Evolutionary conservation across 495 filamentous ascomycete genomes (phyloP).

Genomic region (Aspergillus leporis): DNA sequence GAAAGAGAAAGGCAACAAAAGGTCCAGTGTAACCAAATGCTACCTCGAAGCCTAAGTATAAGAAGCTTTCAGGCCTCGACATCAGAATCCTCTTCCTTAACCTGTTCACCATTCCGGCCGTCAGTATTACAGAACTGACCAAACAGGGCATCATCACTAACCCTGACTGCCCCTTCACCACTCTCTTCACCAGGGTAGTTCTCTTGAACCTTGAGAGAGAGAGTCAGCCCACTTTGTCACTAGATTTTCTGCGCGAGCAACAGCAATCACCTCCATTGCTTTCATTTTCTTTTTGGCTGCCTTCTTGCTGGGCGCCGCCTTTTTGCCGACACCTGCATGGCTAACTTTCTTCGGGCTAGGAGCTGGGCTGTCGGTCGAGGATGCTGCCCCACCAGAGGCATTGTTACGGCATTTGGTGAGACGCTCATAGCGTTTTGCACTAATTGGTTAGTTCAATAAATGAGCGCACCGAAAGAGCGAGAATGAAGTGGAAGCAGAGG

Average conservation of each 20-base stretch:
- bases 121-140: not conserved
- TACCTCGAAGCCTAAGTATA: not conserved
- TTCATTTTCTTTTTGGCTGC: not conserved
- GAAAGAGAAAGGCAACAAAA: not conserved
- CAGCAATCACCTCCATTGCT: conserved; percentile 3
- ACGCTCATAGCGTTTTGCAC: conserved; percentile 66
- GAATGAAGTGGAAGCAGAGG: not conserved
- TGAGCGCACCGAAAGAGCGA: not conserved
- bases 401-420: conserved; percentile 55
- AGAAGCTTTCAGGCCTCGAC: not conserved
- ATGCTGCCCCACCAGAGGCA: not conserved
- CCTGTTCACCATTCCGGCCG: not conserved
- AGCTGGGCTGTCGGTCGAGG: not conserved
- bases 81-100: not conserved
- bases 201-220: not conserved
- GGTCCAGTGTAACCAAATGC: not conserved
- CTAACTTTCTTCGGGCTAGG: not conserved
- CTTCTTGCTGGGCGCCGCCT: not conserved
- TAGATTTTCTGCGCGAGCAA: not conserved
- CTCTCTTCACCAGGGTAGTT: not conserved
- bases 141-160: not conserved
- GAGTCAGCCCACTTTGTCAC: not conserved
- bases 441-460: conserved; percentile 21
- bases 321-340: not conserved
- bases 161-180: not conserved